Conservation (phyloP, 2,329 filamentous ascomycete species). For the Cercospora beticola region DNA sequence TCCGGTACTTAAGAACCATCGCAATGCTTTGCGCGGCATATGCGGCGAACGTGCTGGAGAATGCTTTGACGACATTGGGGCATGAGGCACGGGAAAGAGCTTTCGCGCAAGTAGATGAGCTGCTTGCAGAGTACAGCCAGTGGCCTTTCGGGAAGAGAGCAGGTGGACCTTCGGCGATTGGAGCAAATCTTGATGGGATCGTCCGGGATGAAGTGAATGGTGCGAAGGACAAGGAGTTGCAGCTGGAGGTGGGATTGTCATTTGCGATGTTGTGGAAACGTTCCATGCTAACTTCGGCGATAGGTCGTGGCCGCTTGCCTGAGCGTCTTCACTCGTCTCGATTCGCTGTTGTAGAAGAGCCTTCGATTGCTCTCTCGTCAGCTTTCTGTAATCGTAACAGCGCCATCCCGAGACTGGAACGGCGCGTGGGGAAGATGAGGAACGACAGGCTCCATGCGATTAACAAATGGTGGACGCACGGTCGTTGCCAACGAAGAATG, state of each 20-base stretch:
- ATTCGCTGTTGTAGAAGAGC: conserved; percentile 76
- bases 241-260: conserved; percentile 72
- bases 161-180: conserved; percentile 76
- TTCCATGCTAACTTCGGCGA: conserved; percentile 29
- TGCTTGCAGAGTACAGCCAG: conserved; percentile 94
- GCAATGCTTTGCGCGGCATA: conserved; percentile 98
- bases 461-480: background rate
- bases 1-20: conserved; percentile 86
- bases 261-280: background rate
- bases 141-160: conserved; percentile 88
- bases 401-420: background rate
- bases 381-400: background rate
- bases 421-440: background rate
- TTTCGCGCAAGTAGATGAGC: conserved; percentile 94
- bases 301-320: conserved; percentile 87
- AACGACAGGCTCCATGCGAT: background rate
- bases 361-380: background rate
- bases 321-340: conserved; percentile 95
- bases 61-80: conserved; percentile 88
- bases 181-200: conserved; percentile 85
- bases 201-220: conserved; percentile 84
- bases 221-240: conserved; percentile 88
- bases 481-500: background rate
- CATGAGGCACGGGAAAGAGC: conserved; percentile 92
- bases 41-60: conserved; percentile 96